phyloP scores from a whole-genome alignment of 1,139 yeast species.

The Hansenula sp. region DNA sequence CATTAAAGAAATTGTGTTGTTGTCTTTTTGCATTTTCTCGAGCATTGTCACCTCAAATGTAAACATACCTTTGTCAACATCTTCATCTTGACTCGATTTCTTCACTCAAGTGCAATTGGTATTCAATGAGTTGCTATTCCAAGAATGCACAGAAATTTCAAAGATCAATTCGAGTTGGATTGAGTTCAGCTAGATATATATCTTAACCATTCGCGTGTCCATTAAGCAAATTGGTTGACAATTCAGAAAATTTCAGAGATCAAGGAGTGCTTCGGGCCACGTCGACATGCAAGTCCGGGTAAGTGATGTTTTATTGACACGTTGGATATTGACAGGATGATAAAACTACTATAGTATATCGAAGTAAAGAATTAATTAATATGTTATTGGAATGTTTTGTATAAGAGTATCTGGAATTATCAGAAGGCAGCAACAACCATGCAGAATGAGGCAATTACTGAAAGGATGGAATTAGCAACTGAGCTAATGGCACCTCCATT shows the following conservation, averaged over 20 bases:
- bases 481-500: neutral
- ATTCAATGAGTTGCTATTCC: no score
- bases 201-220: conserved; percentile 3
- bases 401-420: neutral
- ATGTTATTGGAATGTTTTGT: neutral
- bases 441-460: neutral
- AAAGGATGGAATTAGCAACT: no score
- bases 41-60: neutral
- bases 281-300: neutral
- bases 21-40: neutral
- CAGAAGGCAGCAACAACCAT: neutral
- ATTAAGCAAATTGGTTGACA: conserved; percentile 3
- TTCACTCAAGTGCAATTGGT: no score
- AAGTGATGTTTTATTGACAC: neutral
- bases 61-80: conserved; percentile 75
- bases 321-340: neutral
- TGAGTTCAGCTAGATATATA: no score
- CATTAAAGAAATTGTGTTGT: neutral
- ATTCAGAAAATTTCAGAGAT: conserved; percentile 1
- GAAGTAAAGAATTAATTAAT: neutral
- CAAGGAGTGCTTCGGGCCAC: conserved; percentile 1
- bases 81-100: conserved; percentile 57
- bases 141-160: neutral
- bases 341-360: neutral
- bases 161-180: neutral